These are phyloP conservation scores for Amoebophrya sp. DNA, from an alignment of 169 alveolate species.

Conservation along the genomic window DNA sequence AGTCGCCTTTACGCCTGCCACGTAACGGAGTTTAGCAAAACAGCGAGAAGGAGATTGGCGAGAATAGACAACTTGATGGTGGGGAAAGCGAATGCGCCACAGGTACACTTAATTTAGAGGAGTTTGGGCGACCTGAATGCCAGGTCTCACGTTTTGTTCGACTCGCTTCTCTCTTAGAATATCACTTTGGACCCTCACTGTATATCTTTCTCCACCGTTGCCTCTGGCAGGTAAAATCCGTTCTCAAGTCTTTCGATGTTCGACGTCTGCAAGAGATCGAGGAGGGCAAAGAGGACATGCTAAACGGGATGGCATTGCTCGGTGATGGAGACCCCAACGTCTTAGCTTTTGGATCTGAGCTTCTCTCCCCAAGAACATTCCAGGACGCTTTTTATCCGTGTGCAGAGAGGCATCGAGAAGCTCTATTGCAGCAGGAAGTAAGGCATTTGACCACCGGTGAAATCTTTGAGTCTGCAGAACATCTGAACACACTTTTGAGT, in stretches of 20 bases:
- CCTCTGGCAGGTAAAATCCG: slow-evolving; percentile 5
- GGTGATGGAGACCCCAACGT: not conserved
- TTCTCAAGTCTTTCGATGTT: not conserved
- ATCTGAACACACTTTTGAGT: not conserved
- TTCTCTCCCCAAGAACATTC: not conserved
- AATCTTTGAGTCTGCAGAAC: slow-evolving; percentile 5
- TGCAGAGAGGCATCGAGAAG: not conserved
- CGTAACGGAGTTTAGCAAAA: not conserved
- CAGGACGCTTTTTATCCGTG: not conserved
- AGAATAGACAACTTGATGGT: not conserved
- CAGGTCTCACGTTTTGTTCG: too few relatives aligned
- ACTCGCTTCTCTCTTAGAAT: too few relatives aligned
- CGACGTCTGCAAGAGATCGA: not conserved
- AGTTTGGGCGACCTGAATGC: too few relatives aligned
- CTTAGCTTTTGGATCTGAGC: not conserved
- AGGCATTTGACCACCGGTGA: not conserved
- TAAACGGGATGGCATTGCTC: not conserved
- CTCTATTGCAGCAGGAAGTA: not conserved
- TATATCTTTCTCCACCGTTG: too few relatives aligned
- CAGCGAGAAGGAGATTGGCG: not conserved
- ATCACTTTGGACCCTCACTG: too few relatives aligned
- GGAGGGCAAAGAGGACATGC: not conserved
- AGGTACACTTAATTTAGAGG: not conserved
- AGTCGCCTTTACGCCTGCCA: not conserved
- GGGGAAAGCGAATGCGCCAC: not conserved